Base-by-base conservation (phyloP, 2,329 filamentous ascomycete genomes). In the Seiridium cupressi region DNA sequence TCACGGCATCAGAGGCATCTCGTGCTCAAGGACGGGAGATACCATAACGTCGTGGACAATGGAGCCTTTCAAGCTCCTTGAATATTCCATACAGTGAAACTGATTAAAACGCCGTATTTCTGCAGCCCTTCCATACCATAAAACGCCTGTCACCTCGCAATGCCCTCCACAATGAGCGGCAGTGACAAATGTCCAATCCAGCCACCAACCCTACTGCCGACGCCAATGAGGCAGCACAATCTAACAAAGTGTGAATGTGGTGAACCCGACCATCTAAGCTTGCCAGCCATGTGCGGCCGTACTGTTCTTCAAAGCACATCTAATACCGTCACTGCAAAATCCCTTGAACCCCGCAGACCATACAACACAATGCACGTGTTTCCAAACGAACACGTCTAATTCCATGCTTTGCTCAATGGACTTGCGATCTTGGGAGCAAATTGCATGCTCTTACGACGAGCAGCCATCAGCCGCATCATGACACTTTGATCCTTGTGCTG, bases 371-470 rank as follows among this genome's bases (percentile, higher is more conserved):
- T 26, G 18, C 18, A 26, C 18, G 18, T 26, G 18, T 26, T 26
- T 26, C 18, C 18, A 26, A 26, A 26, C 18, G 2, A 2, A 26
- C 18, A 26, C 18, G 10, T 60, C 60, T 68, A 72, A 31, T 74
- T 74, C 84, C 84, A 87, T 34, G 81, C 77, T 68, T 80, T 85
- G 34, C 85, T 82, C 66, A 93, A 76, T 2, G 90, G 91, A 72
- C 90, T 93, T 18, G 84, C 88, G 60, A 92, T 77, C 75, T 90
- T 89, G 36, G 90, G 91, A 38, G 89, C 89, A 77, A 88, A 92
- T 69, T 91, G 89, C 73, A 92, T 72, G 69, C 89, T 94, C 83
- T 91, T 92, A 62, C 91, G 82, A 62, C 90, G 81, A 0, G 89
- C 90, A 9, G 88, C 86, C 81, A 91, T 86, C 62, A 93, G 76